These are phyloP conservation scores for Collybia nuda DNA, from an alignment of 768 basidiomycete species.

Conservation along the genomic window DNA sequence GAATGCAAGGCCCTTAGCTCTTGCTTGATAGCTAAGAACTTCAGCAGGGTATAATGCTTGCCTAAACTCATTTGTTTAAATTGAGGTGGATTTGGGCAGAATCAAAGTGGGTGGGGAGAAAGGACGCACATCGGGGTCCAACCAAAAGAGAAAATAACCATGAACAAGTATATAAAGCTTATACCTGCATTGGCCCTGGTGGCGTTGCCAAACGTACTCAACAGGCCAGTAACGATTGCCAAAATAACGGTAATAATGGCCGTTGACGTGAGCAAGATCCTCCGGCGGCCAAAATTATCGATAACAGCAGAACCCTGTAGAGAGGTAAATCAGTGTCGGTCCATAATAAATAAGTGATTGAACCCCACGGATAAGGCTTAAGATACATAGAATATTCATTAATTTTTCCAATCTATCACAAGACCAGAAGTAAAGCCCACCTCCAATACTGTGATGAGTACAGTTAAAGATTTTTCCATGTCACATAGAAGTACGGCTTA, in stretches of 20 bases:
- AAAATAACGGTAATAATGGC: constrained; percentile 36
- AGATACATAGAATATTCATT: constrained; percentile 2
- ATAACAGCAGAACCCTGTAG: constrained; percentile 45
- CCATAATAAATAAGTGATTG: neutral
- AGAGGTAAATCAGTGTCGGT: neutral
- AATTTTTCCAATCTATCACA: neutral
- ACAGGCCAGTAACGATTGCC: constrained; percentile 45
- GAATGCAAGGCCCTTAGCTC: constrained; percentile 54
- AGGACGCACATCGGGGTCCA: constrained; percentile 51
- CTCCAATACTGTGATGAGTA: constrained; percentile 28
- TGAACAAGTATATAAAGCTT: constrained; percentile 49
- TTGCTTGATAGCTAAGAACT: constrained; percentile 47
- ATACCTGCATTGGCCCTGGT: constrained; percentile 50
- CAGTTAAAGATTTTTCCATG: neutral
- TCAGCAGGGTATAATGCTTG: constrained; percentile 58
- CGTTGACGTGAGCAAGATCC: constrained; percentile 40
- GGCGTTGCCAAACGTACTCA: constrained; percentile 32
- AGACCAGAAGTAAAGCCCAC: constrained; percentile 19
- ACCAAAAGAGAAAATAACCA: constrained; percentile 54
- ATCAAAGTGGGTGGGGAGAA: neutral
- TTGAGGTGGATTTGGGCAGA: too few species aligned
- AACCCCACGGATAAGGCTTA: constrained; percentile 27
- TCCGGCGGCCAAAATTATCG: constrained; percentile 49
- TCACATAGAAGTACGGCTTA: constrained; percentile 16
- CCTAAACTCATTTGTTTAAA: constrained; percentile 19